Evolutionary conservation across 495 filamentous ascomycete species (phyloP), one percentile per base, ranked within the genome.

Genomic region (Xylaria curta): DNA sequence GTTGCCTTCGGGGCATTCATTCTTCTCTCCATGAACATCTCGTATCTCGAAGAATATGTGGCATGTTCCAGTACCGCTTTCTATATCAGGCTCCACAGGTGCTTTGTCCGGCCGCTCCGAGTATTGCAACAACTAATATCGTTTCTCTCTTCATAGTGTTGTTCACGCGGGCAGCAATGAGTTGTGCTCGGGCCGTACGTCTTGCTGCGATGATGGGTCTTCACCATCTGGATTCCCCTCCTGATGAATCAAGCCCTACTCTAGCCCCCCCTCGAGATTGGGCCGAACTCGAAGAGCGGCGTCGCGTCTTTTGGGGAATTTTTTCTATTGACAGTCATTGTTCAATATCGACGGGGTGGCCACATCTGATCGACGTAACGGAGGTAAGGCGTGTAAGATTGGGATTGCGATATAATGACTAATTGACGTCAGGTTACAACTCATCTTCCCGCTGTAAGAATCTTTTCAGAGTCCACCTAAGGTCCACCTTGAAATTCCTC

Each of bases 241-340:
- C 74, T n/a, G 80, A 81, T 31, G 78, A 78, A 8, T 80, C 81
- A 4, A 72, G 80, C 9, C 79, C 77, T 9, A 80, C 81, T 7
- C 53, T 88, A 1, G 54, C 76, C 7, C 78, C 82, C 0, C 75
- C 86, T 0, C 74, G 75, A 47, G 77, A 78, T 67, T 87, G 86
- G 85, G 72, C 70, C 9, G 86, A 88, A 62, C 73, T 84, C 10
- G 87, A 89, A 76, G 86, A 88, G 72, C 80, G 86, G 21, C 79
- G 87, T 8, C 72, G 87, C 12, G 70, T 83, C 5, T 88, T 89
- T 68, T 89, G 87, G 87, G 82, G 79, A 10, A 77, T 83, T 1
- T 88, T 86, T 58, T 80, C 81, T 28, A 81, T 88, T 31, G 87
- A 89, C 70, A 78, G 81, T 24, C 86, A 86, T 59, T 80, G 77